These are phyloP conservation scores for Camelina sativa DNA, from an alignment of 345 rosid species.

Conservation along the genomic window DNA sequence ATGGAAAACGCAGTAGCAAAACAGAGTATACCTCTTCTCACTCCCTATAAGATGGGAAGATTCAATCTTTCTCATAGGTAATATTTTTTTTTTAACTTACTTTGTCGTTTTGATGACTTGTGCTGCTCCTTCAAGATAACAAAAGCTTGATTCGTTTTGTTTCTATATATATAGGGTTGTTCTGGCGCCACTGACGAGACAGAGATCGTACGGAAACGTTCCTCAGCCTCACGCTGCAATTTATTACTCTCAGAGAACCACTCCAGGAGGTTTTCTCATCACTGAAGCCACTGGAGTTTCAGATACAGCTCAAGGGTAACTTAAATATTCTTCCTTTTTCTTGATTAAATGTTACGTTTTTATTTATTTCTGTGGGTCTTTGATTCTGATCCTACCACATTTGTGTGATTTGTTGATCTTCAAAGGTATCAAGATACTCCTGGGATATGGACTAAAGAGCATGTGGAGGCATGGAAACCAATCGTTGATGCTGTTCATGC, in stretches of 20 bases:
- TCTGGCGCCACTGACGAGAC: constrained; percentile 66
- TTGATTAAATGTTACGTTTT: background rate
- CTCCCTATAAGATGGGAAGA: constrained; percentile 43
- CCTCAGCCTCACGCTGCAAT: constrained; percentile 76
- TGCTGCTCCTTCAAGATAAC: background rate
- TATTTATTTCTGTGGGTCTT: constrained; percentile 5
- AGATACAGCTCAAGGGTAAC: constrained; percentile 65
- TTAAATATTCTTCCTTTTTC: background rate
- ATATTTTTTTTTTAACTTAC: background rate
- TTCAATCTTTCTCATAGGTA: constrained; percentile 46
- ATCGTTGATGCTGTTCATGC: constrained; percentile 87
- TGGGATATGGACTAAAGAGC: constrained; percentile 84
- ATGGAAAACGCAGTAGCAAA: constrained; percentile 29
- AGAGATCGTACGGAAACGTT: constrained; percentile 58
- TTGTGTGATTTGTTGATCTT: constrained; percentile 21
- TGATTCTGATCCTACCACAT: background rate
- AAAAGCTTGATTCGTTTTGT: background rate
- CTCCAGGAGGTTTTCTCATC: constrained; percentile 64
- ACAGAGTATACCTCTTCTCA: constrained; percentile 42
- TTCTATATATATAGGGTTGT: constrained; percentile 46
- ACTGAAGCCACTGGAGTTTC: constrained; percentile 70
- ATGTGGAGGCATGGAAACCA: constrained; percentile 88
- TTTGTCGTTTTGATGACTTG: background rate
- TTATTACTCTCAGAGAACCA: constrained; percentile 72
- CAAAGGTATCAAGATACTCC: constrained; percentile 54